Conservation (phyloP, 202 grass and related monocot genomes). For the Carex sylvatica region DNA sequence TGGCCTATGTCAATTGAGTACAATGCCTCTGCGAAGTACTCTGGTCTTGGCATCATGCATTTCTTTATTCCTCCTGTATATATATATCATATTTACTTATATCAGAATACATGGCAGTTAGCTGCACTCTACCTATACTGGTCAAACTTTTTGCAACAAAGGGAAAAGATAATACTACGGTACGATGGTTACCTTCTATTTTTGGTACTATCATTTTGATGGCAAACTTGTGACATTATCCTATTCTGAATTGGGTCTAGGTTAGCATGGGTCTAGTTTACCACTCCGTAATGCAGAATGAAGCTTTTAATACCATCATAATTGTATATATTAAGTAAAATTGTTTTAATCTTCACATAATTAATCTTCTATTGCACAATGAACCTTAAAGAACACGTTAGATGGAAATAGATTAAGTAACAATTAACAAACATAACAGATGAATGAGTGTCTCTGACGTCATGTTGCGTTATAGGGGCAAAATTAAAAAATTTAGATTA, state of each 20-base stretch:
- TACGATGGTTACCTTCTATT: neutral
- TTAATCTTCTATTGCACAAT: too few species aligned
- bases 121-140: neutral
- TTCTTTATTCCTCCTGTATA: constrained; percentile 26
- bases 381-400: too few species aligned
- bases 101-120: neutral
- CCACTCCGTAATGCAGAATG: neutral
- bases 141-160: neutral
- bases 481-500: too few species aligned
- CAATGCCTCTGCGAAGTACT: constrained; percentile 31
- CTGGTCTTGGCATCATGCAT: constrained; percentile 25
- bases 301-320: too few species aligned
- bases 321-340: too few species aligned
- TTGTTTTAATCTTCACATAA: too few species aligned
- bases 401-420: too few species aligned
- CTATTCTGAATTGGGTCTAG: neutral
- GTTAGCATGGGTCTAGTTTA: neutral
- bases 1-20: constrained; percentile 47
- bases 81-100: neutral
- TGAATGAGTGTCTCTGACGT: too few species aligned
- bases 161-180: neutral
- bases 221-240: neutral
- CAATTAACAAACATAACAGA: too few species aligned
- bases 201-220: neutral
- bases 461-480: too few species aligned